Evolutionary conservation across 2,329 filamentous ascomycete genomes (phyloP).

Genomic region (Fusarium tanahbumbuense): DNA sequence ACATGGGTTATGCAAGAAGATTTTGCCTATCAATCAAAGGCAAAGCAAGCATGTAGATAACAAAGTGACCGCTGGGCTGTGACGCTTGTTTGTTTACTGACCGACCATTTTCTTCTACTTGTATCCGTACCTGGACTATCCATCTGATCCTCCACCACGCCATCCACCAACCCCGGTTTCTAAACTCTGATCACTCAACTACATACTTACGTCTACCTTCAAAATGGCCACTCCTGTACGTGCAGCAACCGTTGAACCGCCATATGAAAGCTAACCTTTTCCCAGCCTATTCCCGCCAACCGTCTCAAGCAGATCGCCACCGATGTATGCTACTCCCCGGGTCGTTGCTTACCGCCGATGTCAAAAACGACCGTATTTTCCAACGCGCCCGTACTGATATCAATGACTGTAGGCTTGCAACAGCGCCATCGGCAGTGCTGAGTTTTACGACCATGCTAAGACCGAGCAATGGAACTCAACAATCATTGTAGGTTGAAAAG

Average conservation of each 20-base stretch:
- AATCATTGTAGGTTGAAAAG: conserved; percentile 79
- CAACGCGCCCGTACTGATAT: conserved; percentile 27
- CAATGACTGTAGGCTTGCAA: conserved; percentile 76
- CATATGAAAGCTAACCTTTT: conserved; percentile 34
- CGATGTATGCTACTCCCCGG: conserved; percentile 69
- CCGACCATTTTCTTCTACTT: conserved; percentile 40
- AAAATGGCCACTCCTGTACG: conserved; percentile 56
- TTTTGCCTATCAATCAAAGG: neutral
- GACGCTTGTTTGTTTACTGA: conserved; percentile 47
- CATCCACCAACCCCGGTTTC: conserved; percentile 38
- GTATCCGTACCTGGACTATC: neutral
- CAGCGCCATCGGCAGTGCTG: conserved; percentile 76
- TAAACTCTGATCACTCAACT: conserved; percentile 38
- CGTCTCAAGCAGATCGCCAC: conserved; percentile 87
- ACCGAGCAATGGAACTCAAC: conserved; percentile 89
- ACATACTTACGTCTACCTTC: conserved; percentile 32
- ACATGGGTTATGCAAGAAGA: conserved; percentile 30
- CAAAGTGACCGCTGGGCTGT: conserved; percentile 42
- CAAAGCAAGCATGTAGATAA: conserved; percentile 33
- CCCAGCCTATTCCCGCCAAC: conserved; percentile 78
- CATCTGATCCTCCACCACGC: conserved; percentile 35
- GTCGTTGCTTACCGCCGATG: conserved; percentile 40
- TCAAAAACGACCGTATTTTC: conserved; percentile 7
- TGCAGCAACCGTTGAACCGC: neutral
- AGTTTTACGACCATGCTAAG: conserved; percentile 87